A percentile compares a stretch with the other conserved stretches of the same genome.
These are phyloP conservation scores for Fusarium sp. DNA, from an alignment of 2,329 filamentous ascomycete species.

Conservation along the genomic window DNA sequence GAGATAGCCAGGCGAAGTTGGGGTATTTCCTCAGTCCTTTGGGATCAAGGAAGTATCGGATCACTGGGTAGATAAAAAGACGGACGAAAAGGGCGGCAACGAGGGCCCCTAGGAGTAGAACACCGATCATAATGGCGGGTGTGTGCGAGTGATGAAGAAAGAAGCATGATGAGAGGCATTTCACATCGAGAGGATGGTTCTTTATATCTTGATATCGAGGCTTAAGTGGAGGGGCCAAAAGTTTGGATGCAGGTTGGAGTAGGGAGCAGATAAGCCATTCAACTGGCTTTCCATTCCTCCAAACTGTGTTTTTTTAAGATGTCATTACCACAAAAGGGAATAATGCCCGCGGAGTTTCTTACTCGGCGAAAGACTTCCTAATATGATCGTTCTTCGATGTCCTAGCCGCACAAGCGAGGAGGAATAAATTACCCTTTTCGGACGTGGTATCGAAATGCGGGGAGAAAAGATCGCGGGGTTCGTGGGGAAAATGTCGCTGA, in stretches of 20 bases:
- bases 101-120: slow-evolving; percentile 18
- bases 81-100: slow-evolving; percentile 20
- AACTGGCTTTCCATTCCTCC: too few species aligned
- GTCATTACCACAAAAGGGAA: background rate
- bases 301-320: too few species aligned
- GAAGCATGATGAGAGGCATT: background rate
- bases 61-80: slow-evolving; percentile 37
- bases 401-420: background rate
- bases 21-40: slow-evolving; percentile 49
- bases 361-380: background rate
- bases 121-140: background rate
- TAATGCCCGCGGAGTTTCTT: background rate
- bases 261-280: too few species aligned
- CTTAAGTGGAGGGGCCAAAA: too few species aligned
- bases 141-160: accelerated
- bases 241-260: too few species aligned
- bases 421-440: slow-evolving; percentile 6
- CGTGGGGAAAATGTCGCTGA: too few species aligned
- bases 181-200: background rate
- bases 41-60: slow-evolving; percentile 54
- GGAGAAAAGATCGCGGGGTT: too few species aligned
- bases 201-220: slow-evolving; percentile 1
- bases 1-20: slow-evolving; percentile 39
- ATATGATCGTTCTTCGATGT: background rate
- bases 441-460: background rate